Conservation (phyloP, 176 grass and related monocot genomes). For the Stipa capillata region DNA sequence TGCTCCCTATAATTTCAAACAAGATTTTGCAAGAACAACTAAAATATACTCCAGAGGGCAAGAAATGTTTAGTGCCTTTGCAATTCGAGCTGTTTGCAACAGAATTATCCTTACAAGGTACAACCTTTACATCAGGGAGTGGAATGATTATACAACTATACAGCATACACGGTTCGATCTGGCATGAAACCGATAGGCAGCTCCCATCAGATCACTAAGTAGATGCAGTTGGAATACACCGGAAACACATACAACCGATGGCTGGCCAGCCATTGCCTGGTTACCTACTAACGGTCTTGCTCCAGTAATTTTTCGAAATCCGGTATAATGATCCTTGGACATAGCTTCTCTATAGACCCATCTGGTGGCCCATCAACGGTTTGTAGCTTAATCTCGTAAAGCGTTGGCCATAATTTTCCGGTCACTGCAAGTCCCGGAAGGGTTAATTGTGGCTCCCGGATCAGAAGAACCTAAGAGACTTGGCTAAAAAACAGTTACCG, state of each 20-base stretch:
- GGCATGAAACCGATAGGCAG: not conserved
- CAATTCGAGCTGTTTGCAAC: not conserved
- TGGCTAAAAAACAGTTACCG: not conserved
- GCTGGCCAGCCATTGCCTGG: too few relatives aligned
- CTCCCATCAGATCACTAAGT: not conserved
- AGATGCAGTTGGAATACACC: too few relatives aligned
- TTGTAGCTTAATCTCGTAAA: conserved; percentile 42
- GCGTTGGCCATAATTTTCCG: conserved; percentile 41
- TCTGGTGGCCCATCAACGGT: conserved; percentile 21
- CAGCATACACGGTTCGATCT: too few relatives aligned
- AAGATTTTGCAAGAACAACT: too few relatives aligned
- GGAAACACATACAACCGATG: too few relatives aligned
- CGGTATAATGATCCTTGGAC: conserved; percentile 24
- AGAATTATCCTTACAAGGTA: not conserved
- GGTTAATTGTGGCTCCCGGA: too few relatives aligned
- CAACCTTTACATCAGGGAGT: not conserved
- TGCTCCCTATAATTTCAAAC: too few relatives aligned
- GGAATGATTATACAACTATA: not conserved
- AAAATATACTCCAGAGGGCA: too few relatives aligned
- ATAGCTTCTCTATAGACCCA: conserved; percentile 36
- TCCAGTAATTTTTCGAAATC: too few relatives aligned
- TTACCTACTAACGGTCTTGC: too few relatives aligned
- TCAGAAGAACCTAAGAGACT: not conserved
- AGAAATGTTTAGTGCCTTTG: not conserved
- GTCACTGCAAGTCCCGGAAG: conserved; percentile 46